phyloP scores from a whole-genome alignment of 257 asterid species.

The Ballota nigra region DNA sequence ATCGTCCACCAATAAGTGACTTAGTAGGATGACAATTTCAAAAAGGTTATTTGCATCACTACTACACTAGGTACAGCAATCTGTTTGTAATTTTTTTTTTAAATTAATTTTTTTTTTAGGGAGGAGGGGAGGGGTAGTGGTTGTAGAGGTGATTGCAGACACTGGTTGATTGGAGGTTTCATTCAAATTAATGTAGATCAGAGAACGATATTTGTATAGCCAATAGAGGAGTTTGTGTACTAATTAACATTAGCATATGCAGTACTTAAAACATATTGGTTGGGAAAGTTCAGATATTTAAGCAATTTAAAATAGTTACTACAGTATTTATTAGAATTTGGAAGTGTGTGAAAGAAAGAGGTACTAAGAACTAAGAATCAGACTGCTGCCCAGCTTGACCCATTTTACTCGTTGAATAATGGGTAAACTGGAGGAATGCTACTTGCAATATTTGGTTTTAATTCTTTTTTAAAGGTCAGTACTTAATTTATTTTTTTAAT shows the following conservation, averaged over 20 bases:
- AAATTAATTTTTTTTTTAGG: not conserved
- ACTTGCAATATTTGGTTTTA: no score
- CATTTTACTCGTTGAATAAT: no score
- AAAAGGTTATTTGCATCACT: not conserved
- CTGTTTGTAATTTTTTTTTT: not conserved
- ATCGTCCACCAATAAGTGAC: conserved; percentile 95
- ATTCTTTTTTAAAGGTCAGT: no score
- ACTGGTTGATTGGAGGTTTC: not conserved
- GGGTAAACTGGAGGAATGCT: no score
- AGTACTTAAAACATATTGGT: not conserved
- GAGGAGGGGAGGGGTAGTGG: not conserved
- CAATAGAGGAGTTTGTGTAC: not conserved
- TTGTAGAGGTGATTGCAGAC: no score
- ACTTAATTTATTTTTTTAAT: no score
- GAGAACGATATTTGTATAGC: not conserved
- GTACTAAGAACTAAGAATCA: no score
- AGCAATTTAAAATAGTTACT: not conserved
- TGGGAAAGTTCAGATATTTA: not conserved
- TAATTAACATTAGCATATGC: not conserved
- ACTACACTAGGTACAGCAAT: not conserved
- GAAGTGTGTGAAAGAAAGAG: no score
- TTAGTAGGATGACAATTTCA: conserved; percentile 54
- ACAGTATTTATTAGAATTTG: not conserved
- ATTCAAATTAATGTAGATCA: not conserved
- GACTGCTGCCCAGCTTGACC: no score